Percentiles rank a stretch among this genome's conserved stretches.
phyloP scores from a whole-genome alignment of 192 early-diverging fungal genomes.

The Ambispora gerdemannii region DNA sequence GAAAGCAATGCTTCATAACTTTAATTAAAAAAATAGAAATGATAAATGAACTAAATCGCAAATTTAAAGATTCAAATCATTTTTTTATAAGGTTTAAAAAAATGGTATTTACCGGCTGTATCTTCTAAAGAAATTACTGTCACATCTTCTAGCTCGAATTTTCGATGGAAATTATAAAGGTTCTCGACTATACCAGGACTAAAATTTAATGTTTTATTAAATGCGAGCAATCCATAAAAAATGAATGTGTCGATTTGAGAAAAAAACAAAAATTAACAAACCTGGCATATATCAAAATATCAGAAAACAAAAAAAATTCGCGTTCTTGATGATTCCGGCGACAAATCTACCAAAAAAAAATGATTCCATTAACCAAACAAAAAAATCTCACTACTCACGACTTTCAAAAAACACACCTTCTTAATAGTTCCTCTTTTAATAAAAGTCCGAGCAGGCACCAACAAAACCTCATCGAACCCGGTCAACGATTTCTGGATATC shows the following conservation, averaged over 20 bases:
- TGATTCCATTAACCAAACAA: too few species aligned
- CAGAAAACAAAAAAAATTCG: constrained; percentile 71
- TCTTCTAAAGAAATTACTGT: constrained; percentile 34
- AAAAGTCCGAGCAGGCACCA: constrained; percentile 67
- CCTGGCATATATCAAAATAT: constrained; percentile 71
- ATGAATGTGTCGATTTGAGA: background rate
- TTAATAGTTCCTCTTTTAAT: constrained; percentile 61
- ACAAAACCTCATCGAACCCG: constrained; percentile 65
- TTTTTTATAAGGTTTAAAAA: too few species aligned
- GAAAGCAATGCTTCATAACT: constrained; percentile 63
- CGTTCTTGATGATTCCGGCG: constrained; percentile 70
- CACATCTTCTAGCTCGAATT: constrained; percentile 60
- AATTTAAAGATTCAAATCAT: too few species aligned
- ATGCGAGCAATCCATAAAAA: background rate
- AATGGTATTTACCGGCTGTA: background rate
- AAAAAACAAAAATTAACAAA: background rate
- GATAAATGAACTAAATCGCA: too few species aligned
- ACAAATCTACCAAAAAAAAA: constrained; percentile 46
- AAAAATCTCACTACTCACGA: too few species aligned
- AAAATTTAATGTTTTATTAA: background rate
- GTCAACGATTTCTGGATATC: constrained; percentile 63
- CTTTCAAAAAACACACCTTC: too few species aligned
- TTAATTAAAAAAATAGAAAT: too few species aligned
- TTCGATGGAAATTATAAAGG: constrained; percentile 67
- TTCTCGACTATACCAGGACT: constrained; percentile 47